phyloP scores from a whole-genome alignment of 2,329 filamentous ascomycete genomes.

The Orbilia brochopaga region DNA sequence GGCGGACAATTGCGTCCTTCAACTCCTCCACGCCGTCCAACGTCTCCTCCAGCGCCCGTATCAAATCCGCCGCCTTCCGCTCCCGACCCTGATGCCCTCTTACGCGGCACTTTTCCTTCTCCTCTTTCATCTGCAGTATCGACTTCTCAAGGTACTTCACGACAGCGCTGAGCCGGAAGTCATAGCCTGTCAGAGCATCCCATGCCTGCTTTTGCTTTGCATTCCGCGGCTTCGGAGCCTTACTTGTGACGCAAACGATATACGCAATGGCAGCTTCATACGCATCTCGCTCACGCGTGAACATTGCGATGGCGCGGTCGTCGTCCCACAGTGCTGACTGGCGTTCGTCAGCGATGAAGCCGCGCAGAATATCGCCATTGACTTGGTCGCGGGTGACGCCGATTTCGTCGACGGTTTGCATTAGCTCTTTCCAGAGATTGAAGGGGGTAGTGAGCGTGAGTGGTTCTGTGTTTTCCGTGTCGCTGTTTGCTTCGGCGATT shows the following conservation, averaged over 20 bases:
- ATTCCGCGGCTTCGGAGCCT: conserved; percentile 4
- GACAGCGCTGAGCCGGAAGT: conserved; percentile 25
- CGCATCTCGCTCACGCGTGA: conserved; percentile 10
- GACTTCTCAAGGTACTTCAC: neutral
- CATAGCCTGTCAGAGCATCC: conserved; percentile 11
- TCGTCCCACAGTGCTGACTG: conserved; percentile 22
- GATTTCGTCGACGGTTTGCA: conserved; percentile 1
- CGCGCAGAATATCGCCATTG: neutral
- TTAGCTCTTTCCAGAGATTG: conserved; percentile 35
- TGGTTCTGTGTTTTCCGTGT: no score
- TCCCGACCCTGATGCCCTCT: no score
- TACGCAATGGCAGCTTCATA: conserved; percentile 21
- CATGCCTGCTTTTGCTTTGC: conserved; percentile 10
- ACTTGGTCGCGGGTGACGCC: conserved; percentile 7
- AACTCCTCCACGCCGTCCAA: no score
- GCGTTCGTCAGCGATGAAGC: neutral
- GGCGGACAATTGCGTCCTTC: no score
- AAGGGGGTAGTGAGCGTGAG: conserved; percentile 30
- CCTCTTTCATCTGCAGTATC: no score
- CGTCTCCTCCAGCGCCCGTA: no score
- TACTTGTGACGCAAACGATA: conserved; percentile 5
- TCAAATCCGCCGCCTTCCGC: no score
- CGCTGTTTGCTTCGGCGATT: no score
- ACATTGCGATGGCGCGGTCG: conserved; percentile 2
- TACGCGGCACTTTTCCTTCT: no score